Percentiles rank a stretch among this genome's conserved stretches.
Evolutionary conservation across 2,329 filamentous ascomycete species (phyloP).

Genomic region (Aspergillus tamarii): DNA sequence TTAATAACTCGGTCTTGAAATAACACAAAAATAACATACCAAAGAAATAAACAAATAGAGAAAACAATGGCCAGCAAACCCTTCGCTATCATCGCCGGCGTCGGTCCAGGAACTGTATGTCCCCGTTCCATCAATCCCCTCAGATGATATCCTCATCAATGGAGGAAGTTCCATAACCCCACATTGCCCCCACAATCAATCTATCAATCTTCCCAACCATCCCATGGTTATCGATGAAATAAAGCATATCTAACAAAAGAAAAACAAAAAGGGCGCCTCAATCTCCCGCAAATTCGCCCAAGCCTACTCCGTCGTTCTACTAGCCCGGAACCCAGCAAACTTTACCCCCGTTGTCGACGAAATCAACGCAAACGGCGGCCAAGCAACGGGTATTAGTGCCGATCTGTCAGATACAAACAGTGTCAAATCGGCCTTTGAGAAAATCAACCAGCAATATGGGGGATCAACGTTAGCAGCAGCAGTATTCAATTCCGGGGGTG

Average conservation of each 20-base stretch:
- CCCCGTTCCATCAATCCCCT: no score
- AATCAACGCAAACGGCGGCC: constrained; percentile 62
- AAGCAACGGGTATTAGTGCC: constrained; percentile 63
- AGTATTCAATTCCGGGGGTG: constrained; percentile 63
- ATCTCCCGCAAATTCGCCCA: constrained; percentile 63
- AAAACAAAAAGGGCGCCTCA: constrained; percentile 51
- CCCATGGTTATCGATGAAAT: neutral
- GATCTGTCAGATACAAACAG: constrained; percentile 59
- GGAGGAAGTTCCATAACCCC: neutral
- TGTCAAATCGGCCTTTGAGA: constrained; percentile 56
- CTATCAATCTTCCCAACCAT: neutral
- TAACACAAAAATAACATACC: neutral
- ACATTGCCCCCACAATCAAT: neutral
- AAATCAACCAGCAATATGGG: constrained; percentile 58
- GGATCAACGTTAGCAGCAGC: constrained; percentile 53
- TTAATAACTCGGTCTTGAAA: neutral
- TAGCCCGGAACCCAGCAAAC: constrained; percentile 62
- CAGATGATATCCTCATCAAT: no score
- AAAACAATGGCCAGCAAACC: constrained; percentile 41
- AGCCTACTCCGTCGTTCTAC: constrained; percentile 61
- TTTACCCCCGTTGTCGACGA: constrained; percentile 60
- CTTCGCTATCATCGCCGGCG: constrained; percentile 51
- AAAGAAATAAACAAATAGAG: neutral
- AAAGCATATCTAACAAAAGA: neutral
- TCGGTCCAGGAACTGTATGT: constrained; percentile 50